Base-by-base conservation (phyloP, 2,329 filamentous ascomycete species). In the Xylaria sp. region DNA sequence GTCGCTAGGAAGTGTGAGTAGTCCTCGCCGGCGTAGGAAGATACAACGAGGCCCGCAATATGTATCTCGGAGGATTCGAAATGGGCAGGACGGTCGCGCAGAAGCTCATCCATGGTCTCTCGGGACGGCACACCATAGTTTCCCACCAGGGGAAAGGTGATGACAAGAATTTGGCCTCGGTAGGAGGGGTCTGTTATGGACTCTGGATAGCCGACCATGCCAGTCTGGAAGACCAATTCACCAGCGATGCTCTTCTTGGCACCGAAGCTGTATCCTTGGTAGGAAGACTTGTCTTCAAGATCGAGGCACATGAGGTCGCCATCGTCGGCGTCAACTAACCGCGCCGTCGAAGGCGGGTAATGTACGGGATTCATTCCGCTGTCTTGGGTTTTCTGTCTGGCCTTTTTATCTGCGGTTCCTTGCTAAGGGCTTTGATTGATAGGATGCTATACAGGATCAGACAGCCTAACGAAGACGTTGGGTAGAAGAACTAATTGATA, bases 181-280 rank as follows among this genome's bases (percentile, higher is more conserved):
- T 95, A 94, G 52, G 92, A 94, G 69, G 92, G 92, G 75, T 95
- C 92, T 64, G 92, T 94, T 72, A 95, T 85, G 50, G 90, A 96
- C 83, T 99, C 95, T 43, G 95, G 94, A 78, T 99, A 99, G 75
- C 95, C 95, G 72, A 98, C 95, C 94, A 98, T 97, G 79, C 95
- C 95, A 61, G 95, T 99, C 85, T 98, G 94, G 83, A 99, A 99
- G 80, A 99, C 95, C 77, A 99, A 85, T 84, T 99, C 95, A 78
- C 95, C 95, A 69, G 94, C 91, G 74, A 96, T 88, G 82, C 92
- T 97, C 86, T 94, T 97, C 75, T 92, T 85, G 67, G 94, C 94
- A 79, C 95, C 95, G 77, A 99, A 99, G 85, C 93, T 97, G 83
- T 92, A 93, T 71, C 95, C 95, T 77, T 96, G 92, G 84, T 93